Evolutionary conservation across 1,139 yeast species (phyloP).

Genomic region (Geotrichum fermentans): DNA sequence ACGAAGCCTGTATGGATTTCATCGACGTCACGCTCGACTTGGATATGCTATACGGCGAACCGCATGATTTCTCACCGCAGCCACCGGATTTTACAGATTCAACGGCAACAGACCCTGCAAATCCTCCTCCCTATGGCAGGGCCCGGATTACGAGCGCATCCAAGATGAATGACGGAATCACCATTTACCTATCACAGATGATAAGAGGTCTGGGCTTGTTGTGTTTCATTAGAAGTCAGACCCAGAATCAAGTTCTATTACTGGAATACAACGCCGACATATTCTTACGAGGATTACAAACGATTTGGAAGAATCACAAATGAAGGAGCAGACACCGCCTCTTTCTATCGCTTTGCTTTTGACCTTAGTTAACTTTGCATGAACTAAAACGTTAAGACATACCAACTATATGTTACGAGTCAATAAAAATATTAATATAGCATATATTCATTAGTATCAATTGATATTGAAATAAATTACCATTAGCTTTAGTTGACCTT

Average conservation of each 20-base stretch:
- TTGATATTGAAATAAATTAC: too few relatives aligned
- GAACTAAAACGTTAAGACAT: too few relatives aligned
- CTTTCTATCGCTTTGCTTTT: too few relatives aligned
- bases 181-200: conserved; percentile 83
- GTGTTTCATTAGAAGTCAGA: conserved; percentile 67
- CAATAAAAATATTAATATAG: too few relatives aligned
- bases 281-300: conserved; percentile 71
- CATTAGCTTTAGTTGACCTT: conserved; percentile 5
- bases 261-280: conserved; percentile 86
- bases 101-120: conserved; percentile 2
- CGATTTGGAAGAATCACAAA: conserved; percentile 53
- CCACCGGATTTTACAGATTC: not conserved
- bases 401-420: too few relatives aligned
- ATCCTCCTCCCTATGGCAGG: not conserved
- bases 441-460: too few relatives aligned
- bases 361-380: too few relatives aligned
- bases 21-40: conserved; percentile 90
- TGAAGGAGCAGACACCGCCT: too few relatives aligned
- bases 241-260: conserved; percentile 51
- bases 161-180: conserved; percentile 72
- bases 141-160: conserved; percentile 56
- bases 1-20: conserved; percentile 95
- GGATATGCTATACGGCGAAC: conserved; percentile 42
- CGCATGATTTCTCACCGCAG: conserved; percentile 11
- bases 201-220: conserved; percentile 88